Percentiles rank a stretch among this genome's conserved stretches.
phyloP scores from a whole-genome alignment of 441 rosid species.

The Eugenia klotzschiana region DNA sequence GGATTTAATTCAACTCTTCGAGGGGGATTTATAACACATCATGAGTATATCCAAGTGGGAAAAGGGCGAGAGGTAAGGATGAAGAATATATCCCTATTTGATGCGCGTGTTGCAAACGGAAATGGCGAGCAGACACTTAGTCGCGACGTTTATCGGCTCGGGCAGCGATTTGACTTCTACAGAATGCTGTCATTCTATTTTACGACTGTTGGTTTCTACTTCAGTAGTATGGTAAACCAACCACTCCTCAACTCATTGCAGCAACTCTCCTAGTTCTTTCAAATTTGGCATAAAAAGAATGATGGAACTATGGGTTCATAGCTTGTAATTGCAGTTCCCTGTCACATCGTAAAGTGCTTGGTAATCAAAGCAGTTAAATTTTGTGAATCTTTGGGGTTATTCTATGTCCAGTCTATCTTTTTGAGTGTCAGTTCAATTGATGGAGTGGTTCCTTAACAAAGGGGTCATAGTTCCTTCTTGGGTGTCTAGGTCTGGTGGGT shows the following conservation, averaged over 20 bases:
- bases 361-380: background rate
- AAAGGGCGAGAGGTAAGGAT: conserved; percentile 95
- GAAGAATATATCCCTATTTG: conserved; percentile 87
- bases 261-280: background rate
- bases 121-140: conserved; percentile 98
- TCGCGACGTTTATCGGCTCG: conserved; percentile 89
- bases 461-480: background rate
- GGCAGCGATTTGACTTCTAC: conserved; percentile 86
- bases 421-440: background rate
- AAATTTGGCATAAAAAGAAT: background rate
- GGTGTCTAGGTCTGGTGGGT: background rate
- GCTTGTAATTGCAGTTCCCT: background rate
- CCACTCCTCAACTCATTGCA: background rate
- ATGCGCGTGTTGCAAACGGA: conserved; percentile 97
- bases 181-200: conserved; percentile 96
- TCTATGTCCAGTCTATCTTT: background rate
- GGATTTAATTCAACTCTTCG: conserved; percentile 91
- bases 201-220: conserved; percentile 93
- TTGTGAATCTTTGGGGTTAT: background rate
- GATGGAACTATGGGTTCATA: background rate
- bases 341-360: background rate
- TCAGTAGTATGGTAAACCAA: conserved; percentile 82
- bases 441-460: background rate
- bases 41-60: conserved; percentile 96
- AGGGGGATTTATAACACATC: conserved; percentile 88